Base-by-base conservation (phyloP, 331 rosid genomes). In the Acacia concinna region DNA sequence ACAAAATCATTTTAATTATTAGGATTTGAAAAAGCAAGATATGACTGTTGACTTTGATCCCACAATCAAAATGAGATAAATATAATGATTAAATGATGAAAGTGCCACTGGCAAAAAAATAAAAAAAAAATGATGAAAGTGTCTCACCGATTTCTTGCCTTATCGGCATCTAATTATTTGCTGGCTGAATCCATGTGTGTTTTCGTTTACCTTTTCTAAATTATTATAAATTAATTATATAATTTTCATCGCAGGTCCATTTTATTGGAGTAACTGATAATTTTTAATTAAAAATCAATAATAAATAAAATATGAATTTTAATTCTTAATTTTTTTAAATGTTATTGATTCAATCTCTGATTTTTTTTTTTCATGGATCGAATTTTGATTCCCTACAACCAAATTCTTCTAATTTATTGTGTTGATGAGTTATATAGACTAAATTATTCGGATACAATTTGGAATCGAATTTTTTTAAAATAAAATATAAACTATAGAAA, bases 141-240 rank as follows among this genome's bases (percentile, higher is more conserved):
- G 35, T 21, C 35, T 57, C 44, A 18, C 10, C 56, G 54, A 71
- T 77, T 77, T 70, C 79, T 63, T 71, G 85, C 75, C 31, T 73
- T 73, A 74, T 78, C 77, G 73, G 62, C 62, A 78, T 78, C 44
- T 60, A 72, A 66, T 82, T 52, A 73, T 82, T 66, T n/a, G 38
- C 73, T 13, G 14, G 76, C 73, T 66, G 71, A 71, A 78, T 65
- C 28, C 8, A 21, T 0, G 5, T 60, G 64, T 52, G 64, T 31
- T 80, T n/a, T 64, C 34, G 52, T 31, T 80, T n/a, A 71, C 27
- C 5, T 76, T 62, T n/a, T 32, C 13, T 20, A 72, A 32, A 49
- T 49, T 5, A 18, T 49, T 18, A 18, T 12, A 46, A 7, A 10
- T 10, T 44, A 2, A 54, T 57, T 18, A 30, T 51, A 20, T 44